Base-by-base conservation (phyloP, 352 stramenopile genomes). In the Plasmopara halstedii region DNA sequence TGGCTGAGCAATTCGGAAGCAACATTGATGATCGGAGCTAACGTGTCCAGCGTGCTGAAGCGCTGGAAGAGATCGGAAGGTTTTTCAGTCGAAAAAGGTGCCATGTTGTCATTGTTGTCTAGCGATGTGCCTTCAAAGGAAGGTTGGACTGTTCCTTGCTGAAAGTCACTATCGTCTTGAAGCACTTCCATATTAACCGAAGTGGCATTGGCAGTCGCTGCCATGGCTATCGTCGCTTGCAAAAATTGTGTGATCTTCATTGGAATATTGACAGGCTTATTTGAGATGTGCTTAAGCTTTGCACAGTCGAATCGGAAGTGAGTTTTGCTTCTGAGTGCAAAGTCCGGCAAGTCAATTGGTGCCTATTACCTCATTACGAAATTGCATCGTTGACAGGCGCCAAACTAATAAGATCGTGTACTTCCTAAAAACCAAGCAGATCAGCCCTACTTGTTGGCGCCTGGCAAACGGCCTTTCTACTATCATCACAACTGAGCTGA, bases 1-100 rank as follows among this genome's bases (percentile, higher is more conserved):
- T 60, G 7, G 2, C 53, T 55, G 37, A 87, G 52, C 37, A 83
- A 46, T 2, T 82, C 66, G 19, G 53, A 29, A 18, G 67, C 72
- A 37, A 84, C 61, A 46, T 85, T 84, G 46, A 83, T 62, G 57
- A 83, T 72, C n/a, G 75, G 75, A 6, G 75, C 72, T 22, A 87
- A 38, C 26, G 46, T 67, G n/a, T 53, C 58, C 26, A 87, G 56
- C 4, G 57, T 68, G 11, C 78, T 70, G 32, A 60, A 56, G 35
- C 67, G 70, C 45, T 75, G 49, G 41, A 83, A 86, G n/a, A 83
- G 51, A 8, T 74, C 48, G 3, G 67, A 72, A 46, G 70, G 70
- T 15, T 51, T 56, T 2, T 65, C 62, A 13, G 70, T 85, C n/a
- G 56, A 53, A 46, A 85, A 83, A 17, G 73, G 55, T 40, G 68